Evolutionary conservation across 2,329 filamentous ascomycete species (phyloP), one percentile per base, ranked within the genome.

Genomic region (Lachnellula hyalina): DNA sequence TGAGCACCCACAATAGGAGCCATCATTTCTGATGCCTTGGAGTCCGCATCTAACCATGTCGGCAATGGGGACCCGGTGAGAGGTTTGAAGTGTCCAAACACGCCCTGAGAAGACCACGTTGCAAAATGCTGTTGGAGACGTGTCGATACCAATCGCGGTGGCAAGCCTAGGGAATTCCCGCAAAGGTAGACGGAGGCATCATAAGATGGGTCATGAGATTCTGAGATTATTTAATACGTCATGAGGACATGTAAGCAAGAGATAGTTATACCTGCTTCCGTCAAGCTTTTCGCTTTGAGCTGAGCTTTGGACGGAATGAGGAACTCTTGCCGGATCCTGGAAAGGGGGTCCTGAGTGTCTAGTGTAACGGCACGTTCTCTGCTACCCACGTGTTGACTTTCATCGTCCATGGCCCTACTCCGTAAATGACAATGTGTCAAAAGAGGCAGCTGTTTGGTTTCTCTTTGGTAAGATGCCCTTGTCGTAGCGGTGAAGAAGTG

Each of bases 131-230:
- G 78, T 55, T 82, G 76, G 63, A 92, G 77, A 55, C 89, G 86
- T 40, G 77, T 75, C 40, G 78, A 75, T 1, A 85, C 87, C 53
- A 79, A 76, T 57, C 77, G 80, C 45, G 89, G 88, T 67, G 92
- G 89, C 15, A 90, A 75, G 23, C 89, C 89, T 4, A 93, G 77
- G 0, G 87, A 91, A 70, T 92, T 92, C 40, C 89, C 89, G 66
- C 87, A 91, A 42, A 93, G 78, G 66, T 93, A 93, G 56, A 87
- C 83, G 64, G 79, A 59, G 14, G 55, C 44, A 45, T 64, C 62
- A 54, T 48, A 48, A 14, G 57, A 55, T 9, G 57, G 49, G 49
- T 58, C 59, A 64, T 51, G 49, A 44, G 59, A 60, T 48, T 54
- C 36, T 41, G 54, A 32, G 41, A 48, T 19, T 45, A 4, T 12